Conservation (phyloP, 2,329 filamentous ascomycete genomes). For the Penicillium crustosum region DNA sequence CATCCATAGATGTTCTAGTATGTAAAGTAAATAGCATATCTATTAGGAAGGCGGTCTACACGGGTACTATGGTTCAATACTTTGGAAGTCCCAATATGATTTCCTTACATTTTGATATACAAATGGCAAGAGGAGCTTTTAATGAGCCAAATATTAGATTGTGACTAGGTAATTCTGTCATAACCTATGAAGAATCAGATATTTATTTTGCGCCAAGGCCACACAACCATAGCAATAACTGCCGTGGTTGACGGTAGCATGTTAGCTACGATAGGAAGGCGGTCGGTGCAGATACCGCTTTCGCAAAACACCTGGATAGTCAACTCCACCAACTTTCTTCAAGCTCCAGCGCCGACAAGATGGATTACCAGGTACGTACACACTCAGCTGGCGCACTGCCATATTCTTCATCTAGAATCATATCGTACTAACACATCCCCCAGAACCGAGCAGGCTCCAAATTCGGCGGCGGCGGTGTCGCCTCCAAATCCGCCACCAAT, state of each 20-base stretch:
- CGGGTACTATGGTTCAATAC: neutral
- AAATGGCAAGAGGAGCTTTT: neutral
- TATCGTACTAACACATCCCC: conserved; percentile 8
- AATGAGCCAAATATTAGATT: no score
- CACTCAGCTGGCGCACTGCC: no score
- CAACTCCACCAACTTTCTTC: conserved; percentile 11
- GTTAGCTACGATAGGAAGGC: neutral
- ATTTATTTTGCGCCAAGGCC: neutral
- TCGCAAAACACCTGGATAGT: conserved; percentile 11
- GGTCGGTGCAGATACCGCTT: neutral
- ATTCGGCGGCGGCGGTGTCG: conserved; percentile 95
- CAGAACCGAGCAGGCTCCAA: conserved; percentile 96
- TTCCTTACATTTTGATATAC: neutral
- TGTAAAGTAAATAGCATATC: neutral
- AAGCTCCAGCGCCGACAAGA: conserved; percentile 24
- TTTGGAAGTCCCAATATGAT: neutral
- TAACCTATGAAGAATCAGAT: neutral
- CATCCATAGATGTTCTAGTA: neutral
- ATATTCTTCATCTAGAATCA: neutral
- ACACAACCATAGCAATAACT: neutral
- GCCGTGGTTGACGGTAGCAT: neutral
- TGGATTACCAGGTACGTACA: conserved; percentile 53
- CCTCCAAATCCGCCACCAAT: conserved; percentile 89
- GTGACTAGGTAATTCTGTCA: neutral
- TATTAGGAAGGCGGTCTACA: neutral